Evolutionary conservation across 164 flowering plant genomes (phyloP).

Genomic region (Pachysandra terminalis): DNA sequence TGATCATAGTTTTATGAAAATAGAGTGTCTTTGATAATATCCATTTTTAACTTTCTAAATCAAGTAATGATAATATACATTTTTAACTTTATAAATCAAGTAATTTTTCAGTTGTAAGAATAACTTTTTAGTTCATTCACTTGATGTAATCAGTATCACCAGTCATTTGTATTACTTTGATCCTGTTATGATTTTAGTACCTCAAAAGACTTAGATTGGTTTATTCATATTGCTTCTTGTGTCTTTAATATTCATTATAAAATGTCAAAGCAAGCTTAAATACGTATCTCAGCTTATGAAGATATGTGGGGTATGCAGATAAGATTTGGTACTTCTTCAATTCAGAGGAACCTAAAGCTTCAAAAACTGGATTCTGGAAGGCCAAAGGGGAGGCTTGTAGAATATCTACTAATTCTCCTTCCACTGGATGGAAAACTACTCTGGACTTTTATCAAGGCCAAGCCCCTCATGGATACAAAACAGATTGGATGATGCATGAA

Average conservation of each 20-base stretch:
- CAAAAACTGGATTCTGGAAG: constrained; percentile 44
- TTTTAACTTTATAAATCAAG: too few relatives aligned
- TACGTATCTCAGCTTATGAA: not conserved
- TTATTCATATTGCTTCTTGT: not conserved
- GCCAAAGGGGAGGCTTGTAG: constrained; percentile 28
- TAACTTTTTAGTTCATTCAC: not conserved
- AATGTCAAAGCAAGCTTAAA: not conserved
- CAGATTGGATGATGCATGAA: constrained; percentile 56
- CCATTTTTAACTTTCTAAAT: not conserved
- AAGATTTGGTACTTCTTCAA: constrained; percentile 35
- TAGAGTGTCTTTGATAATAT: not conserved
- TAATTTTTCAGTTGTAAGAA: not conserved
- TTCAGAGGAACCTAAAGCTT: constrained; percentile 21
- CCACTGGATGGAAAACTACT: constrained; percentile 49
- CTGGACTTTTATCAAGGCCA: constrained; percentile 35
- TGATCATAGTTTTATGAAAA: too few relatives aligned
- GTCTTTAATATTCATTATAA: not conserved
- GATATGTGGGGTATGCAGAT: constrained; percentile 31
- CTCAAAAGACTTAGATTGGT: not conserved
- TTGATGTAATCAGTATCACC: not conserved
- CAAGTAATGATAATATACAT: too few relatives aligned
- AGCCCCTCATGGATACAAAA: constrained; percentile 30
- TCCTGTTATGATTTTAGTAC: not conserved
- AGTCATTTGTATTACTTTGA: not conserved
- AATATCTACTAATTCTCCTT: constrained; percentile 19